Conservation (phyloP, 495 filamentous ascomycete genomes). For the Podospora didyma region DNA sequence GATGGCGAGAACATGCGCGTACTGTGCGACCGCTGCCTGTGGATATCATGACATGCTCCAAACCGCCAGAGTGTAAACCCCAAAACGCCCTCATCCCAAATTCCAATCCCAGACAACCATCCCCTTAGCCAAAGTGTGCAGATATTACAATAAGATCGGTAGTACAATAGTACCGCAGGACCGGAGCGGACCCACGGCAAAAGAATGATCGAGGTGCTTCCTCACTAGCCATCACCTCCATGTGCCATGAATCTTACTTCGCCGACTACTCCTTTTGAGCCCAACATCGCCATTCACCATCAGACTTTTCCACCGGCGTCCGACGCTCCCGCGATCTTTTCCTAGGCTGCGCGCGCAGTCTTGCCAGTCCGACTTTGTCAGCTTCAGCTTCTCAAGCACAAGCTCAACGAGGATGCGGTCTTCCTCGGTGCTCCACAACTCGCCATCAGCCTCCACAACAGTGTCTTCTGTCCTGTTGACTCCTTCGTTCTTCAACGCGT, state of each 20-base stretch:
- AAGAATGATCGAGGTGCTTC: neutral
- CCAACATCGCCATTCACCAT: slow-evolving; percentile 60
- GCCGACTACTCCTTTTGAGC: slow-evolving; percentile 45
- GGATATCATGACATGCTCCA: neutral
- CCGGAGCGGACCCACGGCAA: neutral
- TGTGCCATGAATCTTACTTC: slow-evolving; percentile 47
- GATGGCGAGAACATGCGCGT: too few species aligned
- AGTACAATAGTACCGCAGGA: neutral
- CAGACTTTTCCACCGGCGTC: slow-evolving; percentile 63
- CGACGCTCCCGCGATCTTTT: slow-evolving; percentile 63
- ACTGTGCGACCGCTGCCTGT: too few species aligned
- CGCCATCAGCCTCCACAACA: slow-evolving; percentile 41
- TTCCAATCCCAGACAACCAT: too few species aligned
- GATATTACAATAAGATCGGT: neutral
- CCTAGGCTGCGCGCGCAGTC: slow-evolving; percentile 69
- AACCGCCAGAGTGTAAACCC: neutral
- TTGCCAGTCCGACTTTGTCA: slow-evolving; percentile 72
- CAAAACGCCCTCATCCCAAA: neutral
- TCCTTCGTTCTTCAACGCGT: slow-evolving; percentile 24
- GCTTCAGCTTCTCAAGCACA: slow-evolving; percentile 69
- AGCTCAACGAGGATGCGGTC: slow-evolving; percentile 69
- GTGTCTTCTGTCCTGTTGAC: slow-evolving; percentile 30
- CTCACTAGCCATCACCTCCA: slow-evolving; percentile 40
- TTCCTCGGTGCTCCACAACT: slow-evolving; percentile 61
- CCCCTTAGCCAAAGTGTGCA: too few species aligned